Evolutionary conservation across 2,329 filamentous ascomycete species (phyloP), one percentile per base, ranked within the genome.

Genomic region (Zalaria obscura): DNA sequence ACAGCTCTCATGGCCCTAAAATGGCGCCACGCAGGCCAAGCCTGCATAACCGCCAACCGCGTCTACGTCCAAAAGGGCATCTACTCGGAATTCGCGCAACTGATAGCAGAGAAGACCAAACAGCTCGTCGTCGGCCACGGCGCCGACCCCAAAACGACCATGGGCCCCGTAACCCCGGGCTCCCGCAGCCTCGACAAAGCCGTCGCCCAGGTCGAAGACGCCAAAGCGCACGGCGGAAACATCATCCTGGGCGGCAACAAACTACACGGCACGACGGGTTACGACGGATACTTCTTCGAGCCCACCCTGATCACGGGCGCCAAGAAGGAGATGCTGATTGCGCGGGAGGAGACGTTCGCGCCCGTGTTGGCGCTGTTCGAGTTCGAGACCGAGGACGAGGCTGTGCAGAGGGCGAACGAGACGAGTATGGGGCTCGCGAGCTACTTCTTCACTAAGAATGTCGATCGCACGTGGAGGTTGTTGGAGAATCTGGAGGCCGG

Each of bases 401-500:
- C 64, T 4, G 71, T 81, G 3, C 58, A 66, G 42, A 55, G 62
- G 32, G 76, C 77, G 1, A 81, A 80, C 47, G 68, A 74, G 38
- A 78, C 75, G 35, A 67, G 64, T 43, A 76, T 80, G 70, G 78
- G 78, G 4, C 57, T 80, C 45, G 78, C 78, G 5, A 77, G 73
- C 33, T 82, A 82, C 51, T 74, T 74, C 46, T 81, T 81, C 58
- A 82, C 78, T 1, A 79, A 78, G 61, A 75, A 80, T 50, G 62
- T 81, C 4, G 75, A 80, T 52, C 73, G 77, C 0, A 66, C 75
- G 40, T 80, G 77, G 73, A 65, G 78, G 44, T 60, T 82, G 53
- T 62, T 81, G 43, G 78, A 83, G 64, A 78, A 74, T 48, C 55
- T 83, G 29, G 76, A 82, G 54, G 77, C 78, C 4, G 78, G 77